A percentile compares a stretch with the other conserved stretches of the same genome.
phyloP scores from a whole-genome alignment of 495 filamentous ascomycete species.

The Haplographium delicatum region DNA sequence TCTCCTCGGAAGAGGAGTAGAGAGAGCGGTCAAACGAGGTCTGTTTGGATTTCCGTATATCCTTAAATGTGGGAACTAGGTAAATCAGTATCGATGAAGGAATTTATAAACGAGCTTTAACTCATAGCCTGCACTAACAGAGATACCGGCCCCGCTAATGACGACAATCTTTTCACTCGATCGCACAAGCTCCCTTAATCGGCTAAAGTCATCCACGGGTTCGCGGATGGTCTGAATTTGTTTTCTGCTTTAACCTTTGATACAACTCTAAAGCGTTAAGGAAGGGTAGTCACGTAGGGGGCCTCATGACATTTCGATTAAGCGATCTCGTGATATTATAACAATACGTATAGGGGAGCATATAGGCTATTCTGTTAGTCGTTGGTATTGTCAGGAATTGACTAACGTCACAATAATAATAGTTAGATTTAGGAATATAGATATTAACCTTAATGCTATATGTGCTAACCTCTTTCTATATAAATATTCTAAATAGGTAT shows the following conservation, averaged over 20 bases:
- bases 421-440: too few relatives aligned
- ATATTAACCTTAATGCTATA: too few relatives aligned
- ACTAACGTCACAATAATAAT: too few relatives aligned
- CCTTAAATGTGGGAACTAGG: slow-evolving; percentile 20
- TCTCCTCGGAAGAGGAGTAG: slow-evolving; percentile 22
- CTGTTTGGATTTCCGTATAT: slow-evolving; percentile 22
- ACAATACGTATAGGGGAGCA: too few relatives aligned
- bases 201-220: slow-evolving; percentile 16
- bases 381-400: too few relatives aligned
- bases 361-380: too few relatives aligned
- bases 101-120: slow-evolving; percentile 20
- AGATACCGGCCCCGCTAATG: slow-evolving; percentile 16
- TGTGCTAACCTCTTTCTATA: too few relatives aligned
- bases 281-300: too few relatives aligned
- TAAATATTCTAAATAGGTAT: too few relatives aligned
- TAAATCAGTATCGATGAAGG: slow-evolving; percentile 20
- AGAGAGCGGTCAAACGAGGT: slow-evolving; percentile 21
- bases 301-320: too few relatives aligned
- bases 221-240: slow-evolving; percentile 12
- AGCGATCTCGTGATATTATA: too few relatives aligned
- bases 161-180: slow-evolving; percentile 22
- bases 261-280: too few relatives aligned
- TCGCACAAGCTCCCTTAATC: slow-evolving; percentile 18
- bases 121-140: slow-evolving; percentile 15
- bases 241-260: slow-evolving; percentile 12